Evolutionary conservation across 2,329 filamentous ascomycete species (phyloP), one percentile per base, ranked within the genome.

Genomic region (Colletotrichum karsti): DNA sequence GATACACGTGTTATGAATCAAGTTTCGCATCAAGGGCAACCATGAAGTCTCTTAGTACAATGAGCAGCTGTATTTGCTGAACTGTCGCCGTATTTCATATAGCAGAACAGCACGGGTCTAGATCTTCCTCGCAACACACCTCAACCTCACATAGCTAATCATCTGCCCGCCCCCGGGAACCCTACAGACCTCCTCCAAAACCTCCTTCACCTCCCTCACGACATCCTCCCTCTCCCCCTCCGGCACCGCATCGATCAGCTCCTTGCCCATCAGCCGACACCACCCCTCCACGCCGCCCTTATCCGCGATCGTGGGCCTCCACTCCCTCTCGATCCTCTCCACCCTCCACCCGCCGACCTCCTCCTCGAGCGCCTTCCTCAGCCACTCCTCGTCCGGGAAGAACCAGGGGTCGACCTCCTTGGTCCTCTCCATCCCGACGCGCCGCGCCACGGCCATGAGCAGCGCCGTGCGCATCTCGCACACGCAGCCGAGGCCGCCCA

Each of bases 401-500:
- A 92, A 93, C 91, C 91, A 93, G 5, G 91, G 91, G 69, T 86
- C 85, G 0, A 80, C 82, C 13, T 82, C 83, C 20, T 80, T 69
- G 0, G 87, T 87, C 9, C 79, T 77, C n/a, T 79, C 73, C 2
- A 90, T 71, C 0, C 87, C 81, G 0, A 89, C 75, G 1, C 87
- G 85, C 2, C 85, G 82, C 15, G 82, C 77, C 1, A 91, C 79
- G 2, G 85, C 85, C 15, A 82, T 80, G 4, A 90, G 78, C 7
- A 92, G 79, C 2, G 88, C 88, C 0, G 87, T 81, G 28, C 87
- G 84, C 71, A 91, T 85, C 77, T 93, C 91, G 1, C 83, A 80
- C 1, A 92, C 84, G 76, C 93, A 93, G 20, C 91, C 92, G 55
- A 90, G 84, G 0, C 91, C 91, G 58, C 92, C 91, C 88, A 91